Evolutionary conservation across 2,329 filamentous ascomycete genomes (phyloP), one percentile per base, ranked within the genome.

Genomic region (Ophiostoma perfectum): DNA sequence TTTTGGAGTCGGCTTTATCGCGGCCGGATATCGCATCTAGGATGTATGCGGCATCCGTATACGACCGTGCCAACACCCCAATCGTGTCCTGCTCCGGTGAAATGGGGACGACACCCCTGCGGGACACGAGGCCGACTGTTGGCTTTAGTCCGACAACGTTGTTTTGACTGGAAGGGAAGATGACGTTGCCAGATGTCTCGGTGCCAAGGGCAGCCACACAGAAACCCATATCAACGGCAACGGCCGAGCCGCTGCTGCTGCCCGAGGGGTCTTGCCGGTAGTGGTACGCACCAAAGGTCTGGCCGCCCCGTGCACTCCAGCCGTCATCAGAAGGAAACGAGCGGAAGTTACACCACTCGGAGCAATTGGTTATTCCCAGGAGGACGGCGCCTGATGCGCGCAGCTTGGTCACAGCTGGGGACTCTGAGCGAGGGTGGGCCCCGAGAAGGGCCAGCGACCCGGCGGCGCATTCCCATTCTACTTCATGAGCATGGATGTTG

Each of bases 71-170:
- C 77, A 92, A 86, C 0, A 84, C 81, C 0, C 90, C 89, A 0
- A 91, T 80, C 0, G 84, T 88, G 72, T 92, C 90, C 73, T 89
- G 86, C 72, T 86, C 83, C 44, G 82, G 76, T 2, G 82, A 85
- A 4, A 91, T 86, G 0, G 90, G 89, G 11, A 92, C 84, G 1
- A 90, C 88, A 4, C 89, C 79, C 70, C 83, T 77, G 36, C 86
- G 80, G 5, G 86, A 88, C 0, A 85, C 89, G 1, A 90, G 78
- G 0, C 89, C 89, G 3, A 90, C 84, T 0, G 87, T 88, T 0
- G 88, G 87, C 75, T 88, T 89, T 73, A 91, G 86, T 0, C 88
- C 89, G 0, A 90, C 88, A 4, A 90, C 75, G 68, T 88, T 88
- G 77, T 85, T 89, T 5, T 70, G 66, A 60, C 76, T 73, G 0